Conservation (phyloP, 306 rosid species). For the Cicer judaicum region DNA sequence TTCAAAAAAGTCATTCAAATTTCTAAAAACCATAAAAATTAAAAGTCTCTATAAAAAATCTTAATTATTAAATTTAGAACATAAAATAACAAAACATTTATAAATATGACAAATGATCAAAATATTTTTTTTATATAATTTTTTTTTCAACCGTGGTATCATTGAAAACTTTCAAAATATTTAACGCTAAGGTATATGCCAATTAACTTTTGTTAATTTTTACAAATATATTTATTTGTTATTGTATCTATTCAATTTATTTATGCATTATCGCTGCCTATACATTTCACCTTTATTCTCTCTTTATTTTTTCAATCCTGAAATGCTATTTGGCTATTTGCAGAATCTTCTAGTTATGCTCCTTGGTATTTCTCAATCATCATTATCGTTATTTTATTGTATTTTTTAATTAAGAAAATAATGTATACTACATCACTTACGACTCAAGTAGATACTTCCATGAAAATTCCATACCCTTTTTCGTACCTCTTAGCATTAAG, state of each 20-base stretch:
- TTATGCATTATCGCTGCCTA: neutral
- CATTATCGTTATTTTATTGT: neutral
- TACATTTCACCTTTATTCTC: neutral
- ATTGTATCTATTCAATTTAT: neutral
- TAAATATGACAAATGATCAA: no score
- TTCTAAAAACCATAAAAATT: no score
- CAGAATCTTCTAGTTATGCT: neutral
- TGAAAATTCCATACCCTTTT: neutral
- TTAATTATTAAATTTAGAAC: no score
- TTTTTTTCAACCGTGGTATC: neutral
- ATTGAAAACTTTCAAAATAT: no score
- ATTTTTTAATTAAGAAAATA: neutral
- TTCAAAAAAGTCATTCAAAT: no score
- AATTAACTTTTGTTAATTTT: no score
- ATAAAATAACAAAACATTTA: no score
- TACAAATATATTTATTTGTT: neutral
- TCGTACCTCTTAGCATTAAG: neutral
- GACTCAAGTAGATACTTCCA: neutral
- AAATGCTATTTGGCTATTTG: neutral
- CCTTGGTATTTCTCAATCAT: neutral
- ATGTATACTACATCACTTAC: neutral
- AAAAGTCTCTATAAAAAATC: no score
- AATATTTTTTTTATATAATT: no score
- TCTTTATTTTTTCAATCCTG: no score
- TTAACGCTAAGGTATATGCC: no score